Base-by-base conservation (phyloP, 1,139 yeast species). In the Blastobotrys capitulatus region DNA sequence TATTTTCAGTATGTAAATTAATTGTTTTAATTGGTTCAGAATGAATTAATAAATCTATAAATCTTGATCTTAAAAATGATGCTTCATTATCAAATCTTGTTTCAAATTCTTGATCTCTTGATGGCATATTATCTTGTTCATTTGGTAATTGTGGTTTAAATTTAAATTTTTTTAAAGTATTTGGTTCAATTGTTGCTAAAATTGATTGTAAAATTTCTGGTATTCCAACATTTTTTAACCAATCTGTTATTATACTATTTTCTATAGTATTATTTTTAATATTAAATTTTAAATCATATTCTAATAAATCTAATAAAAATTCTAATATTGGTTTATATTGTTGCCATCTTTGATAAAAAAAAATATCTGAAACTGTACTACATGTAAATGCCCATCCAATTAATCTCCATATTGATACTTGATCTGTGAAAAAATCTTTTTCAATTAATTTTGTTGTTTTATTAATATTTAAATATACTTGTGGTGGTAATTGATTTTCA, bases 371-470 rank as follows among this genome's bases (percentile, higher is more conserved):
- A 2, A 56, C 44, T 4, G 55, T 50, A 10, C 57, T 51, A 42
- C 57, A 54, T 1, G 52, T 47, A 22, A 56, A 51, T 2, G 54
- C 55, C 58, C 58, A 55, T 10, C 59, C 59, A 15, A 56, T 36
- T 48, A 50, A 42, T 31, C 42, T 36, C 59, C 58, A 54, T 10
- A 56, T 38, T 9, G 38, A 3, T 10, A 32, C 22, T 12, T 16
- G 16, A n/a, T 16, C 22, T 4, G 9, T 38, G 18, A 45, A 45
- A 7, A 45, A n/a, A 16, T 45, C 36, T 2, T 35, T 29, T 38
- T 19, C 27, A 38, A 5, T 19, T n/a, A 38, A 5, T 38, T 12
- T 7, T 12, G n/a, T 29, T 29, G 9, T 12, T 10, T 29, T 29
- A n/a, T n/a, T 29, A 6, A 29, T 13, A 10, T 13, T 10, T 29